Percentiles rank a stretch among this genome's conserved stretches.
phyloP scores from a whole-genome alignment of 768 basidiomycete genomes.

The Jaapia argillacea region DNA sequence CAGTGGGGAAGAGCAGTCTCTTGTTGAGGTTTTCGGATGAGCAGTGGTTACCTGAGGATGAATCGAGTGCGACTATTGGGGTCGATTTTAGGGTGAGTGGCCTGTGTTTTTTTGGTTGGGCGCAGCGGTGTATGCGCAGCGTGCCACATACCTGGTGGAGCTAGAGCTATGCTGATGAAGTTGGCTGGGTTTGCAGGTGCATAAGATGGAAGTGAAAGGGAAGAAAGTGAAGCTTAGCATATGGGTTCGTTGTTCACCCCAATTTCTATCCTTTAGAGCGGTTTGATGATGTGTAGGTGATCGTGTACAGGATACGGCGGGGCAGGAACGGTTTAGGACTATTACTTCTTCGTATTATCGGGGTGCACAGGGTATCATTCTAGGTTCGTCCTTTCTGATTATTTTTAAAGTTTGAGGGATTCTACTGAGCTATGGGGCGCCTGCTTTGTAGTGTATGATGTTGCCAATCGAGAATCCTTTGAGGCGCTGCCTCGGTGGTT shows the following conservation, averaged over 20 bases:
- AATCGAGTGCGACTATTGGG: constrained; percentile 76
- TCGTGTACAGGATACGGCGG: constrained; percentile 71
- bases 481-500: constrained; percentile 93
- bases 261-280: neutral
- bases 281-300: neutral
- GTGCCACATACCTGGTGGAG: too few relatives aligned
- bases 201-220: constrained; percentile 79
- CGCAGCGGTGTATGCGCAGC: too few relatives aligned
- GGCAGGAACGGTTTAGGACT: constrained; percentile 94
- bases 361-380: constrained; percentile 75
- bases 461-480: constrained; percentile 85
- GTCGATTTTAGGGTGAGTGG: constrained; percentile 73
- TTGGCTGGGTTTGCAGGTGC: constrained; percentile 39
- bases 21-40: constrained; percentile 94
- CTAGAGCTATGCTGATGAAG: constrained; percentile 1
- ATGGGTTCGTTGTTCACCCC: constrained; percentile 58
- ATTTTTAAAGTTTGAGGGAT: neutral
- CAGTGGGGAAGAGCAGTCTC: constrained; percentile 89
- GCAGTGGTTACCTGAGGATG: constrained; percentile 89
- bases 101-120: neutral
- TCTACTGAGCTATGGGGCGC: neutral
- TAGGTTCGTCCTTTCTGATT: constrained; percentile 33
- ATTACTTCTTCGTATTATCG: constrained; percentile 95
- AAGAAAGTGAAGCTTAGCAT: constrained; percentile 89
- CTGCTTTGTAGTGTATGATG: constrained; percentile 72